phyloP scores from a whole-genome alignment of 2,329 filamentous ascomycete genomes.

The Neocucurbitaria cava region DNA sequence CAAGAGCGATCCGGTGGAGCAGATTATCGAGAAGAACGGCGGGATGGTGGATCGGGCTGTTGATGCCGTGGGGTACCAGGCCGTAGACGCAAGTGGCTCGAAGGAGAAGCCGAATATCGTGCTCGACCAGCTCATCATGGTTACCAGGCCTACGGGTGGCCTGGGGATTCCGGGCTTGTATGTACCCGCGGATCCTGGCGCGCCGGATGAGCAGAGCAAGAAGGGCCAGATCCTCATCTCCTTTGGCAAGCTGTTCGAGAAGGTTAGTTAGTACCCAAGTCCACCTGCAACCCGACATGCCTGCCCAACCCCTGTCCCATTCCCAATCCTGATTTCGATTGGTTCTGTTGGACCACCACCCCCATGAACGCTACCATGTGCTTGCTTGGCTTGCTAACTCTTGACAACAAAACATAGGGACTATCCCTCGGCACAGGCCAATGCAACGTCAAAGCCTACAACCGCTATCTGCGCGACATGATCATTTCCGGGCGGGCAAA shows the following conservation, averaged over 20 bases:
- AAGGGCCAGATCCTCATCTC: conserved; percentile 49
- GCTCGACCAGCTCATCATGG: conserved; percentile 68
- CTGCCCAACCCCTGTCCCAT: no score
- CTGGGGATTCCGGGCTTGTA: conserved; percentile 67
- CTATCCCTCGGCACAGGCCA: conserved; percentile 67
- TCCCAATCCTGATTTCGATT: no score
- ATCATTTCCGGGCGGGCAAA: conserved; percentile 70
- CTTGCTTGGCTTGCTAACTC: no score
- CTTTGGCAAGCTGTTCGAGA: conserved; percentile 72
- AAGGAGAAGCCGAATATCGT: conserved; percentile 66
- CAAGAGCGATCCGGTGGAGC: conserved; percentile 64
- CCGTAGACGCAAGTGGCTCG: conserved; percentile 60
- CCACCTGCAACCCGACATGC: conserved; percentile 6
- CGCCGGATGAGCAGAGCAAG: conserved; percentile 37
- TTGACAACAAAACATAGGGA: no score
- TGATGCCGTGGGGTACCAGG: conserved; percentile 72
- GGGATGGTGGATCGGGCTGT: conserved; percentile 70
- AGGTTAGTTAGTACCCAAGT: background rate
- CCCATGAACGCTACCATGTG: no score
- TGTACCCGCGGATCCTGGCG: conserved; percentile 65
- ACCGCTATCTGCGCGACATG: conserved; percentile 69
- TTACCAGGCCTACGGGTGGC: conserved; percentile 67
- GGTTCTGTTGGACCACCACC: no score
- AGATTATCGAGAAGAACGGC: conserved; percentile 65
- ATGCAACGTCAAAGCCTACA: conserved; percentile 72